Evolutionary conservation across 257 asterid species (phyloP), one percentile per base, ranked within the genome.

Genomic region (Solanum sitiens): DNA sequence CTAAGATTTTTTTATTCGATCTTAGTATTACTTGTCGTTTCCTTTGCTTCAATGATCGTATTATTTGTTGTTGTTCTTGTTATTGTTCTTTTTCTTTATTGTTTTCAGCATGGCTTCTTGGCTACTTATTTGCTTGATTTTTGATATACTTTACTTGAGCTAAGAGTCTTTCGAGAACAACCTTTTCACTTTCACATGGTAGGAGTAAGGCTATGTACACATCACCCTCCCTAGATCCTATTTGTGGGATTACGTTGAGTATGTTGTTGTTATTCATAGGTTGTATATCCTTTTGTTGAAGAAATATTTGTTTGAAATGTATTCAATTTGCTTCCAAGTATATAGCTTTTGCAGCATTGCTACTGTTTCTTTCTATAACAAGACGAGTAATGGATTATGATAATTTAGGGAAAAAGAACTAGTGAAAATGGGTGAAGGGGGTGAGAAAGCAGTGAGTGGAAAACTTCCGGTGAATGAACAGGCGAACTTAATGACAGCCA

Each of bases 401-500:
- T 84, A 4, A 63, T 63, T 40, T 23, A 84, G 87, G 79, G 39
- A 63, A 18, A 85, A 44, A 32, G 9, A 6, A 73, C 6, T 35
- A 6, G 67, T 12, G 86, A 39, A 44, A 40, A 89, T 88, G 90
- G 87, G 77, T 25, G 70, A 87, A 15, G 86, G 77, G 37, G 86
- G 86, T 83, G 45, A 45, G 20, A 88, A 73, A 87, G 92, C 85
- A 72, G 89, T 63, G 89, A 71, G 42, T 53, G 32, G 67, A 39
- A 86, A 73, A 15, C 82, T 85, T 42, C 61, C n/a, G 33, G 88
- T 86, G 74, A 75, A 15, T 73, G 68, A 90, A 14, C 87, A 84
- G 44, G 83, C 88, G 27, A 91, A 89, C 86, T 87, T 95, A 23
- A 56, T 84, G 18, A 91, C 87, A 16, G 98, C 98, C 27, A 87